Base-by-base conservation (phyloP, 345 rosid genomes). In the Hibiscus tridactylites region DNA sequence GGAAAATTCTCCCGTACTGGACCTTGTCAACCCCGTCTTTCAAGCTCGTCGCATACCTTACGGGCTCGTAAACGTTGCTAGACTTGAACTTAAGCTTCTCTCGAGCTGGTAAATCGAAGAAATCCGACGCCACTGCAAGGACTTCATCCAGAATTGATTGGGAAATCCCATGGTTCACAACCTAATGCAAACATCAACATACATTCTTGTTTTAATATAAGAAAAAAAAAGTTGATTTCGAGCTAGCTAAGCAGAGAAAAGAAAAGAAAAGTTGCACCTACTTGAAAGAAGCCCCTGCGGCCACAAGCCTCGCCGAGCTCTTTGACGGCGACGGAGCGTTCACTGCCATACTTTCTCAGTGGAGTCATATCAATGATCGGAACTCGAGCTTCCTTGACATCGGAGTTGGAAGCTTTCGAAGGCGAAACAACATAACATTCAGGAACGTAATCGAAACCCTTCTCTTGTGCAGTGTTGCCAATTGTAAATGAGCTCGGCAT, bases 1-100 rank as follows among this genome's bases (percentile, higher is more conserved):
- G 83, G 76, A 91, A 89, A 29, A 79, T 79, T 71, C 95, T 88
- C 91, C 95, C 85, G 35, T 77, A 83, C 35, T 88, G 88, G 70
- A 79, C 77, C 29, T 78, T 78, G 73, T 88, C 93, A 1, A 70
- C 6, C 11, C 89, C 89, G 2, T 87, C 89, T 69, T 80, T 83
- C 33, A 89, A 16, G 79, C 97, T 85, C 9, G 87, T 85, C 6
- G 11, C 79, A 24, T 88, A 88, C 46, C 97, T 76, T 60, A 84
- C 91, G 24, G 90, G 91, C 78, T 79, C 71, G 39, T 76, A 57
- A 37, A 91, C 89, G 63, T 87, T 87, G 16, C 69, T 75, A 0
- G 95, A 85, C 85, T 76, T 79, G 52, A 83, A 79, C 73, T 86
- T 82, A 47, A 44, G 63, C 77, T 87, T 89, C 79, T 86, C 90